Evolutionary conservation across 2,329 filamentous ascomycete genomes (phyloP).

Genomic region (Cyphellophora europaea): DNA sequence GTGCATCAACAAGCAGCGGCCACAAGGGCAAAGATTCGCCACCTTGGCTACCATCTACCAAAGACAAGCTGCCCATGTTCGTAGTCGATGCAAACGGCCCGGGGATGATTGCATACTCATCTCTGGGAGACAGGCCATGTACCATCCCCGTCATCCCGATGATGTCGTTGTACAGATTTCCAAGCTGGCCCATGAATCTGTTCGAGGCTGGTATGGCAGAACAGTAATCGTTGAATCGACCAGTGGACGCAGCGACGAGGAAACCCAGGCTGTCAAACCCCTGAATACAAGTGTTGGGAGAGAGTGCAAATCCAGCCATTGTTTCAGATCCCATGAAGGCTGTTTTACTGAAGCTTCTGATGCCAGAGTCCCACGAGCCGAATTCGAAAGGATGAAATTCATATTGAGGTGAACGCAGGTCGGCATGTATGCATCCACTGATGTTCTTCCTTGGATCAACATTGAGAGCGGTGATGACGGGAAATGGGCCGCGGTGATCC

Average conservation of each 20-base stretch:
- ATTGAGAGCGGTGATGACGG: conserved; percentile 33
- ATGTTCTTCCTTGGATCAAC: conserved; percentile 22
- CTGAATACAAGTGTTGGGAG: conserved; percentile 20
- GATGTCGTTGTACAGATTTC: conserved; percentile 16
- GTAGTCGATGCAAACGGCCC: conserved; percentile 47
- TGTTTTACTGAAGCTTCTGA: conserved; percentile 51
- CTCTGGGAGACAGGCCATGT: conserved; percentile 22
- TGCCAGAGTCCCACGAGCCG: conserved; percentile 52
- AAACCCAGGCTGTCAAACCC: conserved; percentile 42
- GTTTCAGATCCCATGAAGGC: conserved; percentile 53
- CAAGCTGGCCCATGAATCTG: conserved; percentile 17
- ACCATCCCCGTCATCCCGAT: conserved; percentile 22
- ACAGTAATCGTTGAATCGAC: conserved; percentile 31
- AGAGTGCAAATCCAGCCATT: conserved; percentile 32
- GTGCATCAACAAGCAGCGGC: conserved; percentile 42
- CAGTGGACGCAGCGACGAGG: conserved; percentile 34
- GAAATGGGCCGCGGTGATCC: conserved; percentile 30
- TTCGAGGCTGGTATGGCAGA: conserved; percentile 13
- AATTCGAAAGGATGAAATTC: conserved; percentile 60
- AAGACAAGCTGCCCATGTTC: conserved; percentile 28
- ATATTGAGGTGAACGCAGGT: conserved; percentile 49
- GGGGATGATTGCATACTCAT: conserved; percentile 45
- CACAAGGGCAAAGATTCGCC: conserved; percentile 44
- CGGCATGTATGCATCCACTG: conserved; percentile 26
- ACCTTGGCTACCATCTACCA: conserved; percentile 43